Base-by-base conservation (phyloP, 257 asterid genomes). In the Nicotiana obtusifolia region DNA sequence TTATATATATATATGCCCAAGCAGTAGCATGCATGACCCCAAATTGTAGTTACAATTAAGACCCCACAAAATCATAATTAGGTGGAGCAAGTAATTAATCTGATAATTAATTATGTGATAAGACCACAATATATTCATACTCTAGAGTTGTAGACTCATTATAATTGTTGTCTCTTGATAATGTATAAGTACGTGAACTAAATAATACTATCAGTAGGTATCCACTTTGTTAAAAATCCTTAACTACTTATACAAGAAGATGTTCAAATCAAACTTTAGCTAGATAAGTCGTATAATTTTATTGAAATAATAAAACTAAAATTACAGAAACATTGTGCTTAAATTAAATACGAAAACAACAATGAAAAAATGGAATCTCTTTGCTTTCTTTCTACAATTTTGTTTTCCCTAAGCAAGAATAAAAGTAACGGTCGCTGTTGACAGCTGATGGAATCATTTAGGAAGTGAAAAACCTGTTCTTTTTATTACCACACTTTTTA, bases 51-150 rank as follows among this genome's bases (percentile, higher is more conserved):
- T 11, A 14, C 78, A 71, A 41, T 47, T 44, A 13, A 33, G 60
- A 44, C 78, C 54, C 78, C 60, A 22, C 78, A 20, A 71, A 71
- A 71, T 71, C 78, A 71, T 47, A 41, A 41, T 71, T 71, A 71
- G 78, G 60, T 44, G 24, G 5, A 53, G 30, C 52, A 20, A 71
- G 1, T 26, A 44, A 44, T 44, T 24, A 41, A 44, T 44, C 3
- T 20, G 10, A 71, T 44, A 22, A 47, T 44, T 71, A 71, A 44
- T 37, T 37, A 11, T 5, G 47, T 26, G 14, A 37, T 19, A n/a
- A 52, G 57, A 10, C 11, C 77, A 69, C 20, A 10, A 5, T 19
- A 33, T 67, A 33, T 67, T n/a, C 33, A 41, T n/a, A 19, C 19
- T 37, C 56, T n/a, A 37, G 31, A 68, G 30, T 65, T 17, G 13